These are phyloP conservation scores for Schwanniomyces polymorphus DNA, from an alignment of 805 yeast genomes.

Conservation along the genomic window DNA sequence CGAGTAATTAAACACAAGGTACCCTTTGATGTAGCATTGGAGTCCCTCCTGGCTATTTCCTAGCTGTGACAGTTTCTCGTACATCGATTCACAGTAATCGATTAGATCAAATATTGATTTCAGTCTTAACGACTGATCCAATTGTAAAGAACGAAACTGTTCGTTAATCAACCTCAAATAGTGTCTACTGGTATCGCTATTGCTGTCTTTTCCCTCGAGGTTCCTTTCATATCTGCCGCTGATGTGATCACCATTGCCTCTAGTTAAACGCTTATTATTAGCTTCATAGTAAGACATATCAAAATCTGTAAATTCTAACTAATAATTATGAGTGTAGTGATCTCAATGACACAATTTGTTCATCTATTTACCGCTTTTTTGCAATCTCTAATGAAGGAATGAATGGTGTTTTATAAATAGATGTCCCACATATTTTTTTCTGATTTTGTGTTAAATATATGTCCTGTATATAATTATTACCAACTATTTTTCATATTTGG, in stretches of 20 bases:
- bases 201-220: not conserved
- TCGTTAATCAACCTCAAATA: slow-evolving; percentile 26
- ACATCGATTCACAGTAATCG: slow-evolving; percentile 38
- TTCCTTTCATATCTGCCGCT: not conserved
- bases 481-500: too few relatives aligned
- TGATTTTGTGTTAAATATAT: not conserved
- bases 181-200: slow-evolving; percentile 15
- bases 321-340: too few relatives aligned
- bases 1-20: slow-evolving; percentile 41
- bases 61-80: slow-evolving; percentile 26
- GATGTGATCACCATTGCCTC: not conserved
- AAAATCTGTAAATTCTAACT: not conserved
- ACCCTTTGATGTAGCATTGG: slow-evolving; percentile 33
- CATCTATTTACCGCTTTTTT: not conserved
- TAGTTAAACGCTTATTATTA: not conserved
- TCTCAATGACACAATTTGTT: not conserved
- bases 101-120: slow-evolving; percentile 42
- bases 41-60: slow-evolving; percentile 16
- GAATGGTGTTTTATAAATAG: not conserved
- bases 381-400: not conserved
- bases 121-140: slow-evolving; percentile 24
- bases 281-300: not conserved
- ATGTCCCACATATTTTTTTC: not conserved
- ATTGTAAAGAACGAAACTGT: slow-evolving; percentile 38
- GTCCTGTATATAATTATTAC: not conserved